A percentile compares a stretch with the other conserved stretches of the same genome.
These are phyloP conservation scores for Chlamydomonas sphaeroides DNA, from an alignment of 139 green algal genomes.

Conservation along the genomic window DNA sequence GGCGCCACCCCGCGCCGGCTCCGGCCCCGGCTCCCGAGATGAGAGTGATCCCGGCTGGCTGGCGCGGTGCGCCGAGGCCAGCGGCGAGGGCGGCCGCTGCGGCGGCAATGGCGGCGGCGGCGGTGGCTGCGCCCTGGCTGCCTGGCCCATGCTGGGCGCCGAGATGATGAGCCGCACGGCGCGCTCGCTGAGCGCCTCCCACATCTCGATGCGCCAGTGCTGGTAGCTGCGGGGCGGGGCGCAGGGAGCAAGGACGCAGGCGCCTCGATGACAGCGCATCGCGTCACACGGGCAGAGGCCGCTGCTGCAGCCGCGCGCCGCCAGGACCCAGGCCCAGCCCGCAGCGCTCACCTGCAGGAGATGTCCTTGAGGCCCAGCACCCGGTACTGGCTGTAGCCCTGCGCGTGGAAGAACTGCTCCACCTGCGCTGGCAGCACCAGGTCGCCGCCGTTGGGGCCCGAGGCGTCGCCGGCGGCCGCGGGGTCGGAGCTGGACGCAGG, in stretches of 20 bases:
- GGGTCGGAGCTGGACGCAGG: neutral
- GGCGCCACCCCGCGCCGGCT: no score
- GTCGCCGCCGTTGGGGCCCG: neutral
- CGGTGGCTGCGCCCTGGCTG: slow-evolving; percentile 3
- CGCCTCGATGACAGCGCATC: no score
- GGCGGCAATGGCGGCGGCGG: no score
- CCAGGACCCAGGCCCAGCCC: no score
- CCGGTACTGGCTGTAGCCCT: slow-evolving; percentile 50
- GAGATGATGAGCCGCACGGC: slow-evolving; percentile 31
- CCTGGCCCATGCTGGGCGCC: neutral
- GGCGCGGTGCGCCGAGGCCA: no score
- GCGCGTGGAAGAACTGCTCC: slow-evolving; percentile 41
- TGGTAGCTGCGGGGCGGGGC: slow-evolving; percentile 7
- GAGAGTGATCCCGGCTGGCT: no score
- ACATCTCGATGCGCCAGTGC: slow-evolving; percentile 40
- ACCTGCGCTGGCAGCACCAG: slow-evolving; percentile 20
- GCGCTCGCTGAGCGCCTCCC: slow-evolving; percentile 22
- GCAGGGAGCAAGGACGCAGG: neutral
- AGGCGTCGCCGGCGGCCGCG: neutral
- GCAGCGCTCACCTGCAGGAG: slow-evolving; percentile 15
- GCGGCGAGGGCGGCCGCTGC: no score
- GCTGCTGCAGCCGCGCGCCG: no score
- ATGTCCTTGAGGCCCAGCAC: slow-evolving; percentile 47
- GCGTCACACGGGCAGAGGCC: neutral
- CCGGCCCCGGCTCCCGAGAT: no score